Base-by-base conservation (phyloP, 192 early-diverging fungal genomes). In the Linnemannia exigua region DNA sequence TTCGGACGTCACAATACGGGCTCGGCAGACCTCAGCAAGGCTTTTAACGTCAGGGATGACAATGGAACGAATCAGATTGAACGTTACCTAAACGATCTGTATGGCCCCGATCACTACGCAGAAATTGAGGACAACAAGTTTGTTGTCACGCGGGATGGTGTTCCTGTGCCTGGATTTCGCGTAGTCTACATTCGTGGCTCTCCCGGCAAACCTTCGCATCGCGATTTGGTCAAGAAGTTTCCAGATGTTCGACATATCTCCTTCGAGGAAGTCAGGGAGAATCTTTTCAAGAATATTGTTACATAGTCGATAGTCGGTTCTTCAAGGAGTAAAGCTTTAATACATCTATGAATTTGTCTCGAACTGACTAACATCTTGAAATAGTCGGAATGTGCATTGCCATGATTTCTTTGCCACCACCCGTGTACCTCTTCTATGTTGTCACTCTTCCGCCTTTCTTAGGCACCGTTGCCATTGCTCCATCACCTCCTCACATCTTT, bases 141-240 rank as follows among this genome's bases (percentile, higher is more conserved):
- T 75, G 69, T 75, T 75, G 83, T 86, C 72, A 79, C 72, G 47
- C 74, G 48, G 69, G 48, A 75, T 41, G 74, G 79, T 31, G 70
- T 7, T 1, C 51, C 19, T 52, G 69, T 76, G 37, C 72, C 46
- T 46, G 72, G 74, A 67, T 87, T 87, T 70, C 72, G 51, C 37
- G 72, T 88, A 63, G 76, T 88, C 77, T 88, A 79, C 54, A 82
- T 88, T 66, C 80, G 67, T 46, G 87, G 80, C 70, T 70, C 35
- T 71, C 76, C 76, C 22, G 84, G 84, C 66, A 63, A 48, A 47
- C 84, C 77, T 44, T 1, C 25, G 5, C 77, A 86, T 22, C 36
- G 20, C 35, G 52, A 71, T 0, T 70, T 75, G 35, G 77, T 79
- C 44, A 74, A 69, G 5, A 79, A 54, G 17, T 76, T 79, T 36